A percentile compares a stretch with the other conserved stretches of the same genome.
These are phyloP conservation scores for Lecanicillium sp. DNA, from an alignment of 2,329 filamentous ascomycete species.

Conservation along the genomic window DNA sequence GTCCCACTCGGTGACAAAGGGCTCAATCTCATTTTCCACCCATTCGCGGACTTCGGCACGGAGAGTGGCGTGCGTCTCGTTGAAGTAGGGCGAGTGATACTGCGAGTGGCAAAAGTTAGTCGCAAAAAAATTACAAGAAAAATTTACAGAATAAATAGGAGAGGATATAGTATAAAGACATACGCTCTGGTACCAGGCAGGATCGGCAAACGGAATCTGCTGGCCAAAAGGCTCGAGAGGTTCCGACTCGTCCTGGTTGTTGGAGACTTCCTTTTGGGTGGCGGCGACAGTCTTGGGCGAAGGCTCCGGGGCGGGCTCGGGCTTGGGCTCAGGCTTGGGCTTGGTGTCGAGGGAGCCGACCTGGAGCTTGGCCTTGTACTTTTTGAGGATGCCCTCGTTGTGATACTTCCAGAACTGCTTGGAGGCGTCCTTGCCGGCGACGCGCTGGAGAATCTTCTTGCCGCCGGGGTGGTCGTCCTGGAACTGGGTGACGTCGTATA, in stretches of 20 bases:
- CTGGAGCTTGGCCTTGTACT: slow-evolving; percentile 70
- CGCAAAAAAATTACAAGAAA: too few relatives aligned
- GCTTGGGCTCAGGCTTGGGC: slow-evolving; percentile 54
- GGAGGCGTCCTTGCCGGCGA: slow-evolving; percentile 58
- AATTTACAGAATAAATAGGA: neutral
- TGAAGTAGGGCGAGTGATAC: slow-evolving; percentile 97
- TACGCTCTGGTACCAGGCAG: slow-evolving; percentile 84
- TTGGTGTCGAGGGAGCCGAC: slow-evolving; percentile 87
- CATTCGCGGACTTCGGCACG: slow-evolving; percentile 87
- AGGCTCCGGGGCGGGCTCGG: slow-evolving; percentile 36
- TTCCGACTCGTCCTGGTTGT: slow-evolving; percentile 49
- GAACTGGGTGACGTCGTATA: slow-evolving; percentile 89
- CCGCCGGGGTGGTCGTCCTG: slow-evolving; percentile 77
- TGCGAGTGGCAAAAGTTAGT: slow-evolving; percentile 27
- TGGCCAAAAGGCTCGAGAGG: slow-evolving; percentile 78
- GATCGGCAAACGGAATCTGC: slow-evolving; percentile 85
- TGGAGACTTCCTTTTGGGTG: slow-evolving; percentile 36
- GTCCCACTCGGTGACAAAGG: slow-evolving; percentile 92
- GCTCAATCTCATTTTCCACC: slow-evolving; percentile 84
- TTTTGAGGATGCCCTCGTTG: slow-evolving; percentile 81
- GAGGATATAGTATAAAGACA: neutral
- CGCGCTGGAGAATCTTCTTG: slow-evolving; percentile 57
- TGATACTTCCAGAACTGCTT: slow-evolving; percentile 70
- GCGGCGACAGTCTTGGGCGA: slow-evolving; percentile 26
- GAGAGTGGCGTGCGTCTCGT: slow-evolving; percentile 85